Evolutionary conservation across 805 yeast species (phyloP).

Genomic region (Saturnispora zaruensis): DNA sequence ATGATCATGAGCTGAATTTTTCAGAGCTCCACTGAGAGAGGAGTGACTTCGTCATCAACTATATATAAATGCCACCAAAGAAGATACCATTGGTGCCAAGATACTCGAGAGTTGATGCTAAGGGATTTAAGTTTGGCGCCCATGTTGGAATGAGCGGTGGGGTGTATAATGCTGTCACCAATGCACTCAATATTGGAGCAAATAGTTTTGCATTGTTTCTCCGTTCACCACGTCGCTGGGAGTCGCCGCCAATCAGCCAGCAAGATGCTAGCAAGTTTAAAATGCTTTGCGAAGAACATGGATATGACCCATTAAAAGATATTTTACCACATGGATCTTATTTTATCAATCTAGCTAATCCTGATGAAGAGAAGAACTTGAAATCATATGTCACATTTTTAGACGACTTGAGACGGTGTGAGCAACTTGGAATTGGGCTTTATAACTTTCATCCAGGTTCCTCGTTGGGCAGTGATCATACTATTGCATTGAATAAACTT

Average conservation of each 20-base stretch:
- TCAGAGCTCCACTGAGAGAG: not conserved
- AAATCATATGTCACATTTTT: slow-evolving; percentile 71
- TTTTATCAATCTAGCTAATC: slow-evolving; percentile 86
- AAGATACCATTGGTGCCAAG: slow-evolving; percentile 10
- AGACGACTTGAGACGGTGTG: slow-evolving; percentile 86
- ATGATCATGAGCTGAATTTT: not conserved
- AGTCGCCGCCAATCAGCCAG: slow-evolving; percentile 61
- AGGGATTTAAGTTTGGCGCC: slow-evolving; percentile 66
- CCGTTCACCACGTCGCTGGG: slow-evolving; percentile 89
- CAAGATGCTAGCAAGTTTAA: slow-evolving; percentile 64
- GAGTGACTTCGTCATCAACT: too few species aligned
- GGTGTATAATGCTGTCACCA: slow-evolving; percentile 29
- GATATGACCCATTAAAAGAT: slow-evolving; percentile 69
- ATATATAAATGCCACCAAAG: slow-evolving; percentile 19
- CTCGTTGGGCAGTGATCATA: slow-evolving; percentile 59
- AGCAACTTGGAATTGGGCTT: slow-evolving; percentile 69
- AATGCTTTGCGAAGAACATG: slow-evolving; percentile 48
- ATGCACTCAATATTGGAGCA: slow-evolving; percentile 46
- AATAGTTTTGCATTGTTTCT: slow-evolving; percentile 86
- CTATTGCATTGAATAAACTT: slow-evolving; percentile 52
- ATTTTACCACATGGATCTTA: slow-evolving; percentile 93
- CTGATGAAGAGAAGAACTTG: slow-evolving; percentile 68
- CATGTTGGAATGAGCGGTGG: slow-evolving; percentile 85
- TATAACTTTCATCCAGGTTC: slow-evolving; percentile 96
- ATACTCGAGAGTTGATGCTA: slow-evolving; percentile 34